A percentile compares a stretch with the other conserved stretches of the same genome.
Conservation (phyloP, 495 filamentous ascomycete species). For the Hyaloscypha variabilis region DNA sequence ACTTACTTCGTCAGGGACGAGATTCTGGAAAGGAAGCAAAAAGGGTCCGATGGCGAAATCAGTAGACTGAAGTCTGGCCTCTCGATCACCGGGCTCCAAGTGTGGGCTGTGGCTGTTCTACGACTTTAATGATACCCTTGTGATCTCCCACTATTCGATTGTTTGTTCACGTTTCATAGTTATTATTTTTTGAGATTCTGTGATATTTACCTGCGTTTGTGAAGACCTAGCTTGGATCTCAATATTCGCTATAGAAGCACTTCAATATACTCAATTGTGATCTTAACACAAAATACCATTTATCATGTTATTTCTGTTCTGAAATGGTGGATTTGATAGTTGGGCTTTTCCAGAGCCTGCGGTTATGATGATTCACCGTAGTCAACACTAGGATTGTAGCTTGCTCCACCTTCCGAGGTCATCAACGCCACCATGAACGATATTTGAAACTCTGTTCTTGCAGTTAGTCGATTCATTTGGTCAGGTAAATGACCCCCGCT, state of each 20-base stretch:
- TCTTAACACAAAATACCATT: no score
- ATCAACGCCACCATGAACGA: neutral
- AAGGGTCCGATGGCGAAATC: slow-evolving; percentile 7
- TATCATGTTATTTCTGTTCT: neutral
- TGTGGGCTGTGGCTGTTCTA: neutral
- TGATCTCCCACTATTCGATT: neutral
- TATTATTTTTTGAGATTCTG: no score
- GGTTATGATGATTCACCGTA: neutral
- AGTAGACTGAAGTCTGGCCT: neutral
- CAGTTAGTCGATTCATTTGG: no score
- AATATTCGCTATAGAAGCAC: no score
- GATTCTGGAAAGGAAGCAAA: slow-evolving; percentile 22
- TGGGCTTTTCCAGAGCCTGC: neutral
- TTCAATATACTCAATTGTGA: no score
- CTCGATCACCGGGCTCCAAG: neutral
- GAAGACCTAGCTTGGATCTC: no score
- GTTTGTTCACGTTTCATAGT: neutral
- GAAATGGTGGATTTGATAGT: neutral
- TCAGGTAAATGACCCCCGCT: no score
- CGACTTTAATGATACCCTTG: neutral
- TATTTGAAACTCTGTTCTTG: no score
- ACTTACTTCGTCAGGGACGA: slow-evolving; percentile 17
- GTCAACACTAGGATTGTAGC: slow-evolving; percentile 8
- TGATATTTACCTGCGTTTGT: no score
- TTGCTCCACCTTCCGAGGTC: neutral